These are phyloP conservation scores for Saturnispora gosingensis DNA, from an alignment of 805 yeast species.

Conservation along the genomic window DNA sequence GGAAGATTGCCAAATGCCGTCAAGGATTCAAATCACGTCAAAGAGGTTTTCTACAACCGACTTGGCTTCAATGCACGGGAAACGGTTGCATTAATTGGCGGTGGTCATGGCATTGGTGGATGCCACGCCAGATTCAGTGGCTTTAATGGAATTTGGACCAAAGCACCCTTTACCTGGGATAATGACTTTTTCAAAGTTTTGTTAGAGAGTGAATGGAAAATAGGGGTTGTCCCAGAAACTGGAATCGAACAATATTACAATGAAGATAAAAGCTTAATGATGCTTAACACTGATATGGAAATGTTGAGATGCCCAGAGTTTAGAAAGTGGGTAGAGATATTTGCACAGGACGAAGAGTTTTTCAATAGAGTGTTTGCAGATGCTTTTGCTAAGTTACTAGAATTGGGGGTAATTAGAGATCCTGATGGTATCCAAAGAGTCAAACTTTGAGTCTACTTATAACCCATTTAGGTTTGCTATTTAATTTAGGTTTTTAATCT, in stretches of 20 bases:
- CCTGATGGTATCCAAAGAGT: constrained; percentile 25
- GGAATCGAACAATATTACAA: constrained; percentile 33
- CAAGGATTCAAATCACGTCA: constrained; percentile 54
- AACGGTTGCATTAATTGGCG: constrained; percentile 64
- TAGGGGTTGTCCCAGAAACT: constrained; percentile 32
- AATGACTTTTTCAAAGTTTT: constrained; percentile 38
- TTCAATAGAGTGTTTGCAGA: constrained; percentile 58
- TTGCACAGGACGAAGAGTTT: constrained; percentile 53
- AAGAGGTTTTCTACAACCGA: constrained; percentile 46
- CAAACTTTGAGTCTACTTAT: constrained; percentile 14
- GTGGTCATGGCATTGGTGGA: constrained; percentile 70
- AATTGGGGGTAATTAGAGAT: constrained; percentile 32
- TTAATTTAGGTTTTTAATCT: not conserved
- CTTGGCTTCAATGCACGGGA: constrained; percentile 65
- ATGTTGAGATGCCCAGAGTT: constrained; percentile 49
- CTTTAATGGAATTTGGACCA: constrained; percentile 42
- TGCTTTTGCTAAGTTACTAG: constrained; percentile 58
- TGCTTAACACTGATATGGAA: constrained; percentile 78
- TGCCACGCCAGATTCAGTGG: constrained; percentile 53
- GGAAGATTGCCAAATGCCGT: constrained; percentile 72
- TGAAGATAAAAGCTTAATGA: constrained; percentile 47
- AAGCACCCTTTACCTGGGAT: constrained; percentile 31
- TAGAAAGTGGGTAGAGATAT: constrained; percentile 50
- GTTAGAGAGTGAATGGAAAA: constrained; percentile 38
- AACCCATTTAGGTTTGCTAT: not conserved